Evolutionary conservation across 2,329 filamentous ascomycete genomes (phyloP), one percentile per base, ranked within the genome.

Genomic region (Penicillium griseofulvum): DNA sequence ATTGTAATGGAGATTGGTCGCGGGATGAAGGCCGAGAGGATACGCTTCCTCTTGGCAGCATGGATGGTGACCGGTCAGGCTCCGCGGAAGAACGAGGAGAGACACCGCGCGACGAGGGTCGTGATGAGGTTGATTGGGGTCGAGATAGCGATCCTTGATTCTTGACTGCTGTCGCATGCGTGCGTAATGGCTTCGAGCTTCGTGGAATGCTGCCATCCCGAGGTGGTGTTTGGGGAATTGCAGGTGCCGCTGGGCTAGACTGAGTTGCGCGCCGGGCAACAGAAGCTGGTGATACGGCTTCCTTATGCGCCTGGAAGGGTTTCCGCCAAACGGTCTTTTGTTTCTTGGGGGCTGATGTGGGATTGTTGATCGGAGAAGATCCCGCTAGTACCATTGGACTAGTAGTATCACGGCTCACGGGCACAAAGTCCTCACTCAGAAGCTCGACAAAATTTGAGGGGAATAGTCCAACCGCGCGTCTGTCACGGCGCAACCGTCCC

Each of bases 381-480:
- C 78, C 81, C 55, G 78, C 86, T 46, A 69, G 58, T 63, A 77
- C 77, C 74, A 91, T 75, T 63, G 83, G 74, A 60, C 78, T 76
- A 59, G 78, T 72, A 31, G 78, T 72, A 29, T 75, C 74, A 22
- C 79, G 73, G 60, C 71, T 79, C 57, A 78, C 73, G 16, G 94
- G 94, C 54, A 90, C 87, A 71, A 95, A 97, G 71, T 86, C 84
- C 56, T 94, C 86, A 52, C 90, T 88, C 31, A 99, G 82, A 6
- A 99, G 83, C 71, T 95, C 85, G 70, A 99, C 94, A 70, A 99
- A 99, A 76, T 99, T 99, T 68, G 92, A 97, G 0, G 94, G 94
- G 69, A 99, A 99, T 19, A 94, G 81, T 51, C 94, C 94, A 67
- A 97, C 87, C 68, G 93, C 91, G 68, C 92, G 86, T 73, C 89